phyloP scores from a whole-genome alignment of 1,139 yeast species.

The Taphrina communis region DNA sequence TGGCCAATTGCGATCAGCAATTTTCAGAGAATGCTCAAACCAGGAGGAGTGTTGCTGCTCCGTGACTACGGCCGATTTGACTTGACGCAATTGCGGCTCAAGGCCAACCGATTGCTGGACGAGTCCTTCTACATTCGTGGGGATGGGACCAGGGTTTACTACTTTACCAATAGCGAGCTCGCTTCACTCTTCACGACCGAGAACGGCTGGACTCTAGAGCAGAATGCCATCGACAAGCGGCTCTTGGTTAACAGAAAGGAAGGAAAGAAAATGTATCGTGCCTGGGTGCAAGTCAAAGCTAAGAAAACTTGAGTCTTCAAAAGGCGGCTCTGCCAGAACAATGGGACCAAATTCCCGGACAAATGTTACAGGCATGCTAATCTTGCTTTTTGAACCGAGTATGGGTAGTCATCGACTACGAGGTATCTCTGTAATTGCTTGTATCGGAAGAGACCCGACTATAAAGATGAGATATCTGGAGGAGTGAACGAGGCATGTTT shows the following conservation, averaged over 20 bases:
- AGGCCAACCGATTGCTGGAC: conserved; percentile 81
- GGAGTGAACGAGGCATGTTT: no score
- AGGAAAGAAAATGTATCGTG: conserved; percentile 91
- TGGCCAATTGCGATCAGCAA: conserved; percentile 83
- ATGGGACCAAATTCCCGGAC: no score
- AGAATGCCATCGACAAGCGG: conserved; percentile 88
- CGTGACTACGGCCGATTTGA: conserved; percentile 97
- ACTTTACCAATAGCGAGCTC: conserved; percentile 91
- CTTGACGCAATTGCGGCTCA: conserved; percentile 91
- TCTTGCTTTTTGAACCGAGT: no score
- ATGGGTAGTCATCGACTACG: no score
- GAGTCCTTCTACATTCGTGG: conserved; percentile 96
- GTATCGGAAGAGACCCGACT: no score
- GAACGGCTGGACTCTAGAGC: conserved; percentile 64
- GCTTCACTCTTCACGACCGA: conserved; percentile 60
- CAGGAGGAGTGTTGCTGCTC: conserved; percentile 87
- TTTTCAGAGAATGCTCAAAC: conserved; percentile 69
- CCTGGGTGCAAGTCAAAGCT: conserved; percentile 72
- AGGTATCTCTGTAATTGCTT: no score
- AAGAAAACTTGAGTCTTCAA: neutral
- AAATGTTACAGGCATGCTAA: no score
- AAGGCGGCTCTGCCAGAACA: no score
- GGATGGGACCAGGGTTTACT: conserved; percentile 96
- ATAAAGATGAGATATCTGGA: no score
- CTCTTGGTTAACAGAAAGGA: conserved; percentile 89